Conservation (phyloP, 306 rosid genomes). For the Cucurbita pepo region DNA sequence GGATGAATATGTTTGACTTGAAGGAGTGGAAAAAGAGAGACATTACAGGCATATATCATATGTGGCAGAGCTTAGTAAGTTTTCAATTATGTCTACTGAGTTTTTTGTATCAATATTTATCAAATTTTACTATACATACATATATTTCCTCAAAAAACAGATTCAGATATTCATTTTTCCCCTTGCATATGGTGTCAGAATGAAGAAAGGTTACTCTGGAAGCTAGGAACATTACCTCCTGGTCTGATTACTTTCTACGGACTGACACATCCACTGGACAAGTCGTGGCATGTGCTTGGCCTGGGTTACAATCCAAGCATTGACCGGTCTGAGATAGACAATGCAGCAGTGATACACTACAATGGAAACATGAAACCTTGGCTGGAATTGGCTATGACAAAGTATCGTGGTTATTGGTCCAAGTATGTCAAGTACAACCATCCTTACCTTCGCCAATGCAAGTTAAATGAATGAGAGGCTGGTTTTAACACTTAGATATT, state of each 20-base stretch:
- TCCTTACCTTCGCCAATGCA: slow-evolving; percentile 68
- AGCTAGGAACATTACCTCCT: slow-evolving; percentile 94
- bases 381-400: slow-evolving; percentile 83
- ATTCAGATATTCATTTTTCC: neutral
- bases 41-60: slow-evolving; percentile 96
- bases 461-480: slow-evolving; percentile 33
- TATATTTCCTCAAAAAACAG: neutral
- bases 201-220: slow-evolving; percentile 87
- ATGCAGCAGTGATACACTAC: slow-evolving; percentile 86
- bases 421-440: slow-evolving; percentile 74
- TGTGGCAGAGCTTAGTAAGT: slow-evolving; percentile 95
- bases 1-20: slow-evolving; percentile 92
- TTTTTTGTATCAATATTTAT: neutral
- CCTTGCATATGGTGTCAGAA: slow-evolving; percentile 32
- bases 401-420: slow-evolving; percentile 75
- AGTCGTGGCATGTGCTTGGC: slow-evolving; percentile 99
- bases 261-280: slow-evolving; percentile 66
- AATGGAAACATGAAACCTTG: slow-evolving; percentile 99
- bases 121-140: neutral
- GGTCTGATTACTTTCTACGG: slow-evolving; percentile 93
- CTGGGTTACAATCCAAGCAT: slow-evolving; percentile 93
- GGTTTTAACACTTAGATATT: neutral
- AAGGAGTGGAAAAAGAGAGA: slow-evolving; percentile 86
- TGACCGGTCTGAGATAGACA: slow-evolving; percentile 50
- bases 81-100: slow-evolving; percentile 5